Base-by-base conservation (phyloP, 1,284 basidiomycete genomes). In the Pseudozyma sp. region DNA sequence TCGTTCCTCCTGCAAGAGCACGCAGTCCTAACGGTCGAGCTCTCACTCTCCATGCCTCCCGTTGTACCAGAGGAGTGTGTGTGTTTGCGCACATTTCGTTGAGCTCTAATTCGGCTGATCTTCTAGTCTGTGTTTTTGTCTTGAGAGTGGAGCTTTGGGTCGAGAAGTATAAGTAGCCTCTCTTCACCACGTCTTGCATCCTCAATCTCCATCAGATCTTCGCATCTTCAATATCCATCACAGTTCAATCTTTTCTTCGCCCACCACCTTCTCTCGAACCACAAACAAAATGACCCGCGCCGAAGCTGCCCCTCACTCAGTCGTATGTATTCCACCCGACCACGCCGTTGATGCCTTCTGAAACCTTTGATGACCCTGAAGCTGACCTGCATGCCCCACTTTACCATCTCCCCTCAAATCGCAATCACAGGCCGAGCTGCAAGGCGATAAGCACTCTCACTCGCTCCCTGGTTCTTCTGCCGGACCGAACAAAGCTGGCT, bases 401-500 rank as follows among this genome's bases (percentile, higher is more conserved):
- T 34, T 10, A 9, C 8, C n/a, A 7, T 36, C 8, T 3, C 6
- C 25, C 6, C 25, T 31, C 3, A 3, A 31, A 31, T n/a, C 14
- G 9, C 16, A 1, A 10, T 14, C 16, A 25, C 49, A 73, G 70
- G 61, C 66, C n/a, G 62, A 74, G 40, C 42, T 52, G 25, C 65
- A 76, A 21, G 52, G 45, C 19, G 68, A 70, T 55, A 50, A 51
- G 6, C 43, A 60, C 9, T 68, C 68, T 3, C 67, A 64, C 51
- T 50, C 59, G 1, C 57, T 70, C 0, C 72, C 72, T 13, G 72
- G 72, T 21, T 66, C 67, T 0, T 58, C 67, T 6, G 21, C 67
- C 1, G 72, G 72, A 1, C 72, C 73, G 14, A 70, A 76, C 65
- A 76, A 68, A 31, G 61, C 40, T 12, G 65, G 73, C 42, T 45